Conservation (phyloP, 1,139 yeast species). For the Candida smagusa region DNA sequence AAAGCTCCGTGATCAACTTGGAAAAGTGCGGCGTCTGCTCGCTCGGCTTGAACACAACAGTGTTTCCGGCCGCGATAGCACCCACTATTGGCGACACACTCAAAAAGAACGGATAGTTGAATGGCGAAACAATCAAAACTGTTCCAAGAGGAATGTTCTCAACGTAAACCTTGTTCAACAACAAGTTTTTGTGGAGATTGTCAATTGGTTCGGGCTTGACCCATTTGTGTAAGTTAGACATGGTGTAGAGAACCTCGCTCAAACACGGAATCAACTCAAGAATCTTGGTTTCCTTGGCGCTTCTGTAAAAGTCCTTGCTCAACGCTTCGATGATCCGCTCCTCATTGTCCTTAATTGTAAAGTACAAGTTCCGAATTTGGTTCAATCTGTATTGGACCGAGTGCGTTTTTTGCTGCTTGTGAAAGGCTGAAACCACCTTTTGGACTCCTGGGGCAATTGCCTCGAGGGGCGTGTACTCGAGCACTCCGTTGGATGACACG, state of each 20-base stretch:
- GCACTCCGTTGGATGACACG: conserved; percentile 5
- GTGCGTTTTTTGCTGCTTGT: conserved; percentile 45
- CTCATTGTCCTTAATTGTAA: conserved; percentile 58
- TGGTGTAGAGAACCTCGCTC: conserved; percentile 58
- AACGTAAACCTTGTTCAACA: conserved; percentile 47
- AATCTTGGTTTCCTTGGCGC: conserved; percentile 56
- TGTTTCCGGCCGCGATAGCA: conserved; percentile 87
- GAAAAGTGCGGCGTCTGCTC: conserved; percentile 71
- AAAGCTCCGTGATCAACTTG: conserved; percentile 50
- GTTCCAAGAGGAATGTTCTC: conserved; percentile 75
- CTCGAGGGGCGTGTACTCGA: conserved; percentile 45
- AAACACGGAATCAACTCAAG: conserved; percentile 54
- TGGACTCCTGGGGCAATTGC: conserved; percentile 50
- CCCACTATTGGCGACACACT: conserved; percentile 68
- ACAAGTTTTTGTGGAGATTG: conserved; percentile 44
- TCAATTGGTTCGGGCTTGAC: conserved; percentile 49
- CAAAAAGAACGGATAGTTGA: conserved; percentile 78
- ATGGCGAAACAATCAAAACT: conserved; percentile 75
- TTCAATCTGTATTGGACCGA: conserved; percentile 57
- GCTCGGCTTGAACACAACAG: conserved; percentile 76
- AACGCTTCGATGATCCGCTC: conserved; percentile 58
- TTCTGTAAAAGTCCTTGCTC: conserved; percentile 61
- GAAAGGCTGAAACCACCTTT: conserved; percentile 42
- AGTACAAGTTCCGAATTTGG: conserved; percentile 67
- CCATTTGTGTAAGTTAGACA: conserved; percentile 62